Percentiles rank a stretch among this genome's conserved stretches.
Conservation (phyloP, 2,329 filamentous ascomycete species). For the Boeremia exigua region DNA sequence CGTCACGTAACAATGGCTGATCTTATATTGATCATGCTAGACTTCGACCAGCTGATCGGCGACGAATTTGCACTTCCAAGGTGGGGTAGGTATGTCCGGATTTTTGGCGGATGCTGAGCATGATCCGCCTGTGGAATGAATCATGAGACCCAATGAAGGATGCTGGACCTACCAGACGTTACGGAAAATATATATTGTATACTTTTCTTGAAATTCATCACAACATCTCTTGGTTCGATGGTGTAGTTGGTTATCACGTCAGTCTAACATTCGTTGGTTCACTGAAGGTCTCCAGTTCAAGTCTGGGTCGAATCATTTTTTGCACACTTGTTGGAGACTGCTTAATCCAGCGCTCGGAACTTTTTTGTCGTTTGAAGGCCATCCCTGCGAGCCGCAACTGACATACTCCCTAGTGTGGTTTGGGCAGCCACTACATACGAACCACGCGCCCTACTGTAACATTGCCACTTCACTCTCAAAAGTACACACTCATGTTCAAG, state of each 20-base stretch:
- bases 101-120: not conserved
- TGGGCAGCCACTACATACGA: no score
- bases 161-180: no score
- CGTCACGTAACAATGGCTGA: not conserved
- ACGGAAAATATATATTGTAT: not conserved
- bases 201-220: not conserved
- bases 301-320: constrained; percentile 22
- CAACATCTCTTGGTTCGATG: constrained; percentile 22
- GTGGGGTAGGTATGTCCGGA: not conserved
- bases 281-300: constrained; percentile 22
- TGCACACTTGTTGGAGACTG: not conserved
- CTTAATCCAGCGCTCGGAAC: no score
- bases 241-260: constrained; percentile 57
- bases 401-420: no score
- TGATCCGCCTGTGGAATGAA: no score
- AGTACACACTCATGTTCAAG: no score
- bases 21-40: not conserved
- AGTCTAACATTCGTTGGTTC: constrained; percentile 48
- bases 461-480: no score
- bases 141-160: no score
- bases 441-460: no score
- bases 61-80: not conserved
- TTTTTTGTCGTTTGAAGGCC: no score
- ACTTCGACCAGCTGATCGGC: not conserved
- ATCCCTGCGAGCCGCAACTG: no score